Evolutionary conservation across 2,329 filamentous ascomycete species (phyloP).

Genomic region (Penicillium brevicompactum): DNA sequence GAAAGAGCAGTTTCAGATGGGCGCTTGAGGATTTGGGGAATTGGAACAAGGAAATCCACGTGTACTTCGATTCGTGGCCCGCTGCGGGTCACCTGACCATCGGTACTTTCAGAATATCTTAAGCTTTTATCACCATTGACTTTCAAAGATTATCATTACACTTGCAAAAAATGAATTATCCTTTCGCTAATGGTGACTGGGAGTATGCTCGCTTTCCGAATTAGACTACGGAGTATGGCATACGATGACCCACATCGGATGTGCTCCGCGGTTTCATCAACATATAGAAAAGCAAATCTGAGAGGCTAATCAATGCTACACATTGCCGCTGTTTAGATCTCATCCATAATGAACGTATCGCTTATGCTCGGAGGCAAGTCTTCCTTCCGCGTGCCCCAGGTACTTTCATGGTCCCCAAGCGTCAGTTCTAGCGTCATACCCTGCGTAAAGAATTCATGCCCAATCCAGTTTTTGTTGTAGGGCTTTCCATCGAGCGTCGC

Average conservation of each 20-base stretch:
- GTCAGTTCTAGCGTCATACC: conserved; percentile 65
- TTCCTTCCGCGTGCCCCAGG: conserved; percentile 61
- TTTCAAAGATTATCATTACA: not conserved
- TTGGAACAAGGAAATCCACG: not conserved
- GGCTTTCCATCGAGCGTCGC: conserved; percentile 62
- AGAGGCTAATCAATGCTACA: not conserved
- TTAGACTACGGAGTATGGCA: not conserved
- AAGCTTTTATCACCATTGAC: not conserved
- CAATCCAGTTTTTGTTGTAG: conserved; percentile 67
- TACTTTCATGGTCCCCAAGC: conserved; percentile 62
- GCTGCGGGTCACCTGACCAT: not conserved
- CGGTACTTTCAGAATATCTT: no score
- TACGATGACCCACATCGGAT: conserved; percentile 13
- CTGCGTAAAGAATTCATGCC: conserved; percentile 67
- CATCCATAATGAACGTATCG: conserved; percentile 11
- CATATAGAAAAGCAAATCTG: not conserved
- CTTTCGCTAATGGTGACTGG: not conserved
- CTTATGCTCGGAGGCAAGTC: conserved; percentile 60
- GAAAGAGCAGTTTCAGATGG: not conserved
- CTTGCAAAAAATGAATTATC: not conserved
- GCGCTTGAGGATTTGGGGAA: not conserved
- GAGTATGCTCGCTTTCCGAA: not conserved
- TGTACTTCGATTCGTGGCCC: not conserved
- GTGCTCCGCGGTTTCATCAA: conserved; percentile 2
- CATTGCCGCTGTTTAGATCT: not conserved